phyloP scores from a whole-genome alignment of 148 eudicot species.

The Pouteria glomerata region DNA sequence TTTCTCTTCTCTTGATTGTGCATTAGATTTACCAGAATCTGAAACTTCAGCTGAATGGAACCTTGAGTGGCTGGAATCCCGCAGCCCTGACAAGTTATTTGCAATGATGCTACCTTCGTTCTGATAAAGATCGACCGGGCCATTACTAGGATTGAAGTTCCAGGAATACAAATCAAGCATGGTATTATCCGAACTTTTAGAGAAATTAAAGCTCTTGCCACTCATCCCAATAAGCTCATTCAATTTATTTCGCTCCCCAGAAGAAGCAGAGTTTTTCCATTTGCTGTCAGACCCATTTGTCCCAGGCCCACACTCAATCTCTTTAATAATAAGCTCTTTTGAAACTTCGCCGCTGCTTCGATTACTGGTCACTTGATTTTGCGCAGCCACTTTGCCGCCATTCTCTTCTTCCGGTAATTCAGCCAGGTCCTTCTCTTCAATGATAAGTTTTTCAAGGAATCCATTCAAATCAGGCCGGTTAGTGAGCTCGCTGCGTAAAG shows the following conservation, averaged over 20 bases:
- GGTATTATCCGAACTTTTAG: conserved; percentile 47
- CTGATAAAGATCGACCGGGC: conserved; percentile 32
- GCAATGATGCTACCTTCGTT: conserved; percentile 25
- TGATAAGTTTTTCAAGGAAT: conserved; percentile 37
- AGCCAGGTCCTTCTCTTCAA: conserved; percentile 38
- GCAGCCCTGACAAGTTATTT: conserved; percentile 25
- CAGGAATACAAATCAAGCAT: conserved; percentile 66
- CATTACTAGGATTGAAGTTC: conserved; percentile 48
- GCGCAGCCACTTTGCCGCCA: conserved; percentile 20
- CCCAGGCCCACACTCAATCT: conserved; percentile 63
- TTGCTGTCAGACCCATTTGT: conserved; percentile 50
- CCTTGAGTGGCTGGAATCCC: conserved; percentile 26
- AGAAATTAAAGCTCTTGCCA: conserved; percentile 47
- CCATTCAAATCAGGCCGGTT: conserved; percentile 65
- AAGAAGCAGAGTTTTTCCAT: conserved; percentile 30
- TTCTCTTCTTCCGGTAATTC: conserved; percentile 34
- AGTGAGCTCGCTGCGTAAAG: conserved; percentile 64
- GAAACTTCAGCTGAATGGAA: conserved; percentile 34
- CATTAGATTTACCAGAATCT: conserved; percentile 22
- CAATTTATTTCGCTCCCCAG: conserved; percentile 25
- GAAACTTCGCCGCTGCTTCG: conserved; percentile 35
- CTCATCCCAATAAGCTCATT: conserved; percentile 26
- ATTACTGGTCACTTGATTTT: conserved; percentile 36
- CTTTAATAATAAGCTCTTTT: conserved; percentile 83
- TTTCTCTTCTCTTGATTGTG: conserved; percentile 44